These are phyloP conservation scores for Alternaria arborescens DNA, from an alignment of 2,329 filamentous ascomycete species.

Conservation along the genomic window DNA sequence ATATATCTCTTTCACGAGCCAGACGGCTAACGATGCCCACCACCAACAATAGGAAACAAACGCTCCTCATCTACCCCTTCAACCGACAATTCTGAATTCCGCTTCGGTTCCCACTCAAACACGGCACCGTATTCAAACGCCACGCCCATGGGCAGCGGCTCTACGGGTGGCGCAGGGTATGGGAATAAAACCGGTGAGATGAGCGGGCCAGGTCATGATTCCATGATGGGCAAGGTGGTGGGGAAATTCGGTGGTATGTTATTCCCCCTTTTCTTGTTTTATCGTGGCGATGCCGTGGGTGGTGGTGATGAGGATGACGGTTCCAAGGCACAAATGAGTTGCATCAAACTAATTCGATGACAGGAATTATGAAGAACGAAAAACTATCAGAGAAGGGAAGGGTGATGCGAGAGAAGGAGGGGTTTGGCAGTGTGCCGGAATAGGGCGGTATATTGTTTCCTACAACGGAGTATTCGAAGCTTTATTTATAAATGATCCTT, in stretches of 20 bases:
- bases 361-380: slow-evolving; percentile 54
- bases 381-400: slow-evolving; percentile 60
- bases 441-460: neutral
- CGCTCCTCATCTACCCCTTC: slow-evolving; percentile 20
- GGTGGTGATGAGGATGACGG: too few relatives aligned
- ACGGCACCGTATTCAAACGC: slow-evolving; percentile 37
- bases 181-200: slow-evolving; percentile 52
- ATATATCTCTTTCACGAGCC: too few relatives aligned
- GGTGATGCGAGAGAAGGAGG: slow-evolving; percentile 57
- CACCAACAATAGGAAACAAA: slow-evolving; percentile 43
- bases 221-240: slow-evolving; percentile 64
- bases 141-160: slow-evolving; percentile 41
- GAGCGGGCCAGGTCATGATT: slow-evolving; percentile 46
- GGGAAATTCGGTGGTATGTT: slow-evolving; percentile 63
- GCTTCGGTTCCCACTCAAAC: slow-evolving; percentile 32
- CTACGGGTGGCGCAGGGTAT: slow-evolving; percentile 48
- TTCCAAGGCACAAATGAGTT: too few relatives aligned
- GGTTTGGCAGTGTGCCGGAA: neutral
- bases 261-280: too few relatives aligned
- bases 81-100: slow-evolving; percentile 11
- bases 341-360: too few relatives aligned
- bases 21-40: neutral
- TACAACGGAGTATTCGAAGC: too few relatives aligned
- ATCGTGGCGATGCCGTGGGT: too few relatives aligned
- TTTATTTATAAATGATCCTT: too few relatives aligned